Percentiles rank a stretch among this genome's conserved stretches.
Conservation (phyloP, 2,329 filamentous ascomycete species). For the Whalleya microplaca region DNA sequence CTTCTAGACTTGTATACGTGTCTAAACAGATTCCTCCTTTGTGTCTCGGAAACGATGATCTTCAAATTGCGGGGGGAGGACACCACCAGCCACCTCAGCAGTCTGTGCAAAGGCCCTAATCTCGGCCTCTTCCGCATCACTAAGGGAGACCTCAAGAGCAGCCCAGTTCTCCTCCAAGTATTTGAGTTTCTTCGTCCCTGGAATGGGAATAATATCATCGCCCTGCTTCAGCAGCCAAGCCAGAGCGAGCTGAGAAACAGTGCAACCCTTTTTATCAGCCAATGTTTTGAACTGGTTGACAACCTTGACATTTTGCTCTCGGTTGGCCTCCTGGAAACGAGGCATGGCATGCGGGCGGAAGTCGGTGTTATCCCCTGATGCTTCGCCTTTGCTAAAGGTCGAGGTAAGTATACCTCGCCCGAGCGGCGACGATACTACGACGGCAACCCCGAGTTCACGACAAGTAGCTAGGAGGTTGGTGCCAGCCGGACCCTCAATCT, state of each 20-base stretch:
- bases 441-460: slow-evolving; percentile 49
- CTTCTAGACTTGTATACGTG: too few species aligned
- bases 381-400: slow-evolving; percentile 41
- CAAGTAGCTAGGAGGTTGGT: slow-evolving; percentile 47
- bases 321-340: slow-evolving; percentile 50
- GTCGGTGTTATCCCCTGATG: slow-evolving; percentile 41
- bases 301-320: slow-evolving; percentile 50
- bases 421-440: slow-evolving; percentile 48
- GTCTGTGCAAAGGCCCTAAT: slow-evolving; percentile 22
- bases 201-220: slow-evolving; percentile 45
- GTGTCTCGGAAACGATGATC: slow-evolving; percentile 10
- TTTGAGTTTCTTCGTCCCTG: slow-evolving; percentile 41
- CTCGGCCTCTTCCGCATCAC: slow-evolving; percentile 29
- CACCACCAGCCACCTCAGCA: slow-evolving; percentile 8
- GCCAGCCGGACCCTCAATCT: slow-evolving; percentile 48
- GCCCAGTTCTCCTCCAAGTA: slow-evolving; percentile 42
- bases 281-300: slow-evolving; percentile 34
- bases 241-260: slow-evolving; percentile 56
- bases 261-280: slow-evolving; percentile 42
- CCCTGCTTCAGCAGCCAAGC: slow-evolving; percentile 59
- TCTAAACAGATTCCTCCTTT: not conserved
- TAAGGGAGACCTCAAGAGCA: slow-evolving; percentile 28
- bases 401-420: slow-evolving; percentile 49
- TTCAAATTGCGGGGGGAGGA: slow-evolving; percentile 5
- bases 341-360: slow-evolving; percentile 39